These are phyloP conservation scores for Alternaria longipes DNA, from an alignment of 2,329 filamentous ascomycete genomes.

Conservation along the genomic window DNA sequence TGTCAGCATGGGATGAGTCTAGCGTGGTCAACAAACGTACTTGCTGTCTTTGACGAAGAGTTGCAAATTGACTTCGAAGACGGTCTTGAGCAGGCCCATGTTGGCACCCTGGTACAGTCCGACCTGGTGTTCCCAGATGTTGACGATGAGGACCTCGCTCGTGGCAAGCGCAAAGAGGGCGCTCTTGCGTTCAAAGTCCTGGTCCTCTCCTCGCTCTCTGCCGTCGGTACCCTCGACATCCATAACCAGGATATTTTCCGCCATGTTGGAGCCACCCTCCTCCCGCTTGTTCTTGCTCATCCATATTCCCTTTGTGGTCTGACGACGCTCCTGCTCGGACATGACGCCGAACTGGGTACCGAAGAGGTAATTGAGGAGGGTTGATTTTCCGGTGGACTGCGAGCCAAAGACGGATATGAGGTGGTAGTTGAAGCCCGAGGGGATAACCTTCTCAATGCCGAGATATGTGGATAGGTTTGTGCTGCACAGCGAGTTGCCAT, in stretches of 20 bases:
- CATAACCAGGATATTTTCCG: constrained; percentile 98
- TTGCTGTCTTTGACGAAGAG: constrained; percentile 95
- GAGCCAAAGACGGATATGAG: constrained; percentile 99
- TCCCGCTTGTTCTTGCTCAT: constrained; percentile 92
- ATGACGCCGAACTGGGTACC: constrained; percentile 97
- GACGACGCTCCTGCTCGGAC: constrained; percentile 90
- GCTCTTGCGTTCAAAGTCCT: constrained; percentile 98
- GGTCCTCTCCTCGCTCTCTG: constrained; percentile 93
- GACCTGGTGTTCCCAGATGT: constrained; percentile 99
- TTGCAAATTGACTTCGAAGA: constrained; percentile 98
- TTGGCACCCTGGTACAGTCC: constrained; percentile 98
- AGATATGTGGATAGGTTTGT: constrained; percentile 83
- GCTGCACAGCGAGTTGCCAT: constrained; percentile 58
- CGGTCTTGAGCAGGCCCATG: constrained; percentile 97
- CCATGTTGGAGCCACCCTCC: constrained; percentile 70
- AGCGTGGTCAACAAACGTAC: constrained; percentile 61
- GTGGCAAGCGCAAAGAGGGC: constrained; percentile 96
- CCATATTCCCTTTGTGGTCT: constrained; percentile 99
- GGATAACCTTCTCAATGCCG: constrained; percentile 77
- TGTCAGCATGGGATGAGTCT: constrained; percentile 28
- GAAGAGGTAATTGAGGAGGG: constrained; percentile 93
- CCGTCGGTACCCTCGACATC: constrained; percentile 98
- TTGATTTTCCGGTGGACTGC: constrained; percentile 98
- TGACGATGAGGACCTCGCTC: constrained; percentile 96
- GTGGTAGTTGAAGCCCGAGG: constrained; percentile 98